Evolutionary conservation across 345 rosid genomes (phyloP), one percentile per base, ranked within the genome.

Genomic region (Hibiscus syriacus): DNA sequence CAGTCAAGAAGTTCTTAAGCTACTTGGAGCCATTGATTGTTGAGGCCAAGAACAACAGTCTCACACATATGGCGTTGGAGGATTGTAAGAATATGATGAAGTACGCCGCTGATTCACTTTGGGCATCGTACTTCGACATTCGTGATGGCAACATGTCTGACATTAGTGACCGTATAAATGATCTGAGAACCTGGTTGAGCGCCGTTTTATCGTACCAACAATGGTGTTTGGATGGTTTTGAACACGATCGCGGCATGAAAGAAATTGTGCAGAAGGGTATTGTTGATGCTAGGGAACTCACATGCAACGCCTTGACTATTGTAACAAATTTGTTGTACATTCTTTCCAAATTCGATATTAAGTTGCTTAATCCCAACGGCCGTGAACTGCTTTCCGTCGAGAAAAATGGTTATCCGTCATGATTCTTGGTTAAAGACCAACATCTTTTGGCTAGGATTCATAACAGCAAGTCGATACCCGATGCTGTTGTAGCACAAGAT

Each of bases 151-250:
- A 76, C 4, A 1, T 77, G 1, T 53, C 45, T 53, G 48, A 30
- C 43, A 20, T 77, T 48, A 13, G 20, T 16, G 66, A 70, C 23
- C 68, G 70, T 0, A 25, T 65, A 0, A 55, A 53, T 1, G 82
- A 80, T 59, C 54, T 84, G 2, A 74, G 75, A 70, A 71, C 77
- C 64, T 78, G 82, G 96, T 68, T 91, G 58, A 85, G 82, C 60
- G 82, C 88, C 1, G 89, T 87, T 41, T 66, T 86, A 55, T 78
- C 87, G 0, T 87, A 83, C 79, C 84, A 49, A 49, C 55, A 49
- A 49, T 49, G 25, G 8, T 91, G 97, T 76, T 56, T 79, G 43
- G 96, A 89, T 27, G 87, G 80, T 19, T 71, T 88, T 17, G 70
- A 72, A 17, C 78, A 71, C 13, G 76, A 68, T 0, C 63, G 73